phyloP scores from a whole-genome alignment of 2,329 filamentous ascomycete genomes.

The Scleromitrula shiraiana region DNA sequence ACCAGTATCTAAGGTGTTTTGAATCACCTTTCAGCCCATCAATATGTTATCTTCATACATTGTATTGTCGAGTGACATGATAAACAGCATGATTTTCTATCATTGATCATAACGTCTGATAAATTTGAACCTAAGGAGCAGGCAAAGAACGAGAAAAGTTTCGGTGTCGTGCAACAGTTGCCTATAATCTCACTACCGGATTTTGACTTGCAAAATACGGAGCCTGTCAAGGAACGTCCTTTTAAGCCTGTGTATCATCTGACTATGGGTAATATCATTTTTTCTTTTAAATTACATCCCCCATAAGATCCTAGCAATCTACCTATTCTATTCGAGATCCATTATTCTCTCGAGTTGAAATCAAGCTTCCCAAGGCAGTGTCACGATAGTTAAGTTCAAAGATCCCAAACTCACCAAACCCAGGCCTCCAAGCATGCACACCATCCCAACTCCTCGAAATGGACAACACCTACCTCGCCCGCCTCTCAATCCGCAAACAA shows the following conservation, averaged over 20 bases:
- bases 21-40: background rate
- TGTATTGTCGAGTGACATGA: background rate
- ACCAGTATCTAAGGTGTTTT: no score
- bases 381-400: background rate
- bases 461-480: constrained; percentile 49
- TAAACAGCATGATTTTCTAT: no score
- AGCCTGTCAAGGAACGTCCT: constrained; percentile 45
- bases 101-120: background rate
- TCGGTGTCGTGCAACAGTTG: background rate
- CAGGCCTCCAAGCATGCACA: constrained; percentile 44
- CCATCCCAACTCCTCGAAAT: constrained; percentile 48
- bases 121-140: background rate
- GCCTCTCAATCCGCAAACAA: constrained; percentile 40
- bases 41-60: no score
- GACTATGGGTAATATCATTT: constrained; percentile 55
- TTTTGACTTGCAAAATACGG: constrained; percentile 43
- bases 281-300: no score
- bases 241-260: constrained; percentile 56
- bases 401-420: background rate
- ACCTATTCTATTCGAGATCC: no score
- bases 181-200: constrained; percentile 33
- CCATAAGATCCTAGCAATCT: no score
- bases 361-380: no score
- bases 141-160: background rate
- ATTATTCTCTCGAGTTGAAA: no score